Percentiles rank a stretch among this genome's conserved stretches.
phyloP scores from a whole-genome alignment of 441 rosid genomes.

The Erysimum cheiri region DNA sequence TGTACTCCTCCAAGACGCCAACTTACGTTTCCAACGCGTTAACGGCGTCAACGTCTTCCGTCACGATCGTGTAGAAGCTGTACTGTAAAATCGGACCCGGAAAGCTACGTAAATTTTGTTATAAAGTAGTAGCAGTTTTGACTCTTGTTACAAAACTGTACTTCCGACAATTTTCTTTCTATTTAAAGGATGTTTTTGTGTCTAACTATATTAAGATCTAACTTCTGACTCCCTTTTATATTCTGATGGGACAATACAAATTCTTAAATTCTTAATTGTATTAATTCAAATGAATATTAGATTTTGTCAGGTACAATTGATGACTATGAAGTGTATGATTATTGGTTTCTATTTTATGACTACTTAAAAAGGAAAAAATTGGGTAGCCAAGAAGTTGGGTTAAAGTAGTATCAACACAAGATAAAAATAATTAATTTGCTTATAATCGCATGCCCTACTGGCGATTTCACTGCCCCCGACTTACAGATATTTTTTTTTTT shows the following conservation, averaged over 20 bases:
- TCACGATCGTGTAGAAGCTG: constrained; percentile 30
- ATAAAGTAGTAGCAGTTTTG: constrained; percentile 16
- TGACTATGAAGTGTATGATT: constrained; percentile 20
- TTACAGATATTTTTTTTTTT: not conserved
- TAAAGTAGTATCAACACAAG: not conserved
- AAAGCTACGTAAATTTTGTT: constrained; percentile 18
- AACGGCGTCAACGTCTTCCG: constrained; percentile 39
- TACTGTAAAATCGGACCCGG: not conserved
- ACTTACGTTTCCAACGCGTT: constrained; percentile 29
- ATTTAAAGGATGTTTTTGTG: constrained; percentile 23
- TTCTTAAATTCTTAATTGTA: constrained; percentile 9
- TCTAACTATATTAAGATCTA: constrained; percentile 15
- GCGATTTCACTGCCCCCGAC: constrained; percentile 2
- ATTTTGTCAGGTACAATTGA: constrained; percentile 17
- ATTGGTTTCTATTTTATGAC: constrained; percentile 6
- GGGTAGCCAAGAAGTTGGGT: not conserved
- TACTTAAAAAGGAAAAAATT: not conserved
- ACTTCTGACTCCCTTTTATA: constrained; percentile 7
- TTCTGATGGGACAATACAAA: constrained; percentile 35
- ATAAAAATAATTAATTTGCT: not conserved
- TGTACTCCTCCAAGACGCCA: not conserved
- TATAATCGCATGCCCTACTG: constrained; percentile 19
- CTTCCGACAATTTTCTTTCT: constrained; percentile 41
- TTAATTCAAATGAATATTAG: not conserved
- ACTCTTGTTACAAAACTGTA: constrained; percentile 22